Evolutionary conservation across 1,284 basidiomycete genomes (phyloP).

Genomic region (Boletus semigastroideus): DNA sequence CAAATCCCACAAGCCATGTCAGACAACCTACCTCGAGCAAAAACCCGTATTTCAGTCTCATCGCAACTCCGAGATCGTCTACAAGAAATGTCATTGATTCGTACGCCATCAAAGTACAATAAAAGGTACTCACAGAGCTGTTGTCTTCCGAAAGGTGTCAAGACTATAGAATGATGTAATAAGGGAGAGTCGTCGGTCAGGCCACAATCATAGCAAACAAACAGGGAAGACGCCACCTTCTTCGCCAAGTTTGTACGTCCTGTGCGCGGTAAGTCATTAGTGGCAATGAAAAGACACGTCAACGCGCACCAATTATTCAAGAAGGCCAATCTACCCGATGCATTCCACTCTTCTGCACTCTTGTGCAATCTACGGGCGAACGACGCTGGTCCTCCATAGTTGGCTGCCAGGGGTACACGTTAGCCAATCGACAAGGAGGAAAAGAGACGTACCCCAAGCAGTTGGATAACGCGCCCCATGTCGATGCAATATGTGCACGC

Average conservation of each 20-base stretch:
- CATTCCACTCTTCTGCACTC: conserved; percentile 56
- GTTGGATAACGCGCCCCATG: conserved; percentile 84
- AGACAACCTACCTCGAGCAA: conserved; percentile 54
- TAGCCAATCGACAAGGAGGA: not conserved
- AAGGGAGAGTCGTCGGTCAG: conserved; percentile 1
- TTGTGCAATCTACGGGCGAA: conserved; percentile 60
- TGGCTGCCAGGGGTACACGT: conserved; percentile 39
- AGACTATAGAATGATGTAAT: conserved; percentile 39
- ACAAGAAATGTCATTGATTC: conserved; percentile 4
- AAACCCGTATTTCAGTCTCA: conserved; percentile 79
- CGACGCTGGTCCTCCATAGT: conserved; percentile 65
- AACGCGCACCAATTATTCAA: conserved; percentile 69
- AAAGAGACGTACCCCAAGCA: conserved; percentile 52
- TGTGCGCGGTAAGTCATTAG: conserved; percentile 27
- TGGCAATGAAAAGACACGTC: not conserved
- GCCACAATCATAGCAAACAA: not conserved
- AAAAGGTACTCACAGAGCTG: conserved; percentile 59
- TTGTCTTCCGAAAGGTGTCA: conserved; percentile 82
- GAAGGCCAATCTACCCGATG: conserved; percentile 64
- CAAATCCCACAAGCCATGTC: not conserved
- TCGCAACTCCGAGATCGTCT: conserved; percentile 73
- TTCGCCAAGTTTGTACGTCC: conserved; percentile 80
- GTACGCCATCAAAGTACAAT: not conserved
- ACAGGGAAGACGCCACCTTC: conserved; percentile 47
- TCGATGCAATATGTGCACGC: conserved; percentile 75